Base-by-base conservation (phyloP, 106 monocot genomes). In the Dendrobium chrysotoxum region DNA sequence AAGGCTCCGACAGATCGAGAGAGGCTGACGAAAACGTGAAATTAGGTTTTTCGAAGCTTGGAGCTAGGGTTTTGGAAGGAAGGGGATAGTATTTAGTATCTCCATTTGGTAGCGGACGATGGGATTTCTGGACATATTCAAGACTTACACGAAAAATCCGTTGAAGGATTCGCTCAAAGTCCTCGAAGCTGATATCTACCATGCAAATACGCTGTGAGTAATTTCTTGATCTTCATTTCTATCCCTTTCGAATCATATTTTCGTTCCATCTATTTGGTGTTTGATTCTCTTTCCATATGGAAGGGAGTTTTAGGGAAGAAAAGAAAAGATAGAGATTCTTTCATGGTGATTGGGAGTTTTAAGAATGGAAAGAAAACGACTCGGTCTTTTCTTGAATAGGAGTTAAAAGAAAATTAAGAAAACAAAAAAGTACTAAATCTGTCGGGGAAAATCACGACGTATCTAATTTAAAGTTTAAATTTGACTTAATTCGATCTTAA, bases 111-210 rank as follows among this genome's bases (percentile, higher is more conserved):
- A 4, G 55, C 0, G 12, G 20, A 55, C 55, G 15, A 55, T 55
- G 55, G 55, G 55, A 55, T 55, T 15, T 15, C 0, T 55, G 55
- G 55, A 67, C 23, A 28, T 67, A 26, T 67, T 67, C 26, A 28
- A 1, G 11, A n/a, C 11, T 67, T 67, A 26, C 78, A 91, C 90
- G 95, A 85, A 89, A 81, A 92, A 85, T 61, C 85, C 95, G 83
- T 89, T 92, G 89, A 92, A 91, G 89, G 95, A 95, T 75, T 95
- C 95, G 31, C 82, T 95, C 72, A 92, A 95, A 77, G 87, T 82
- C 30, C 91, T 95, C 61, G 92, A 95, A 88, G 95, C 95, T 75
- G 95, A 95, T 75, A 95, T 95, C 89, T 92, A 95, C 80, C 95
- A 92, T 76, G 95, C 92, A 57, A 95, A 95, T 65, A 91, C 90